These are phyloP conservation scores for Agaricus subrufescens DNA, from an alignment of 768 basidiomycete genomes.

Conservation along the genomic window DNA sequence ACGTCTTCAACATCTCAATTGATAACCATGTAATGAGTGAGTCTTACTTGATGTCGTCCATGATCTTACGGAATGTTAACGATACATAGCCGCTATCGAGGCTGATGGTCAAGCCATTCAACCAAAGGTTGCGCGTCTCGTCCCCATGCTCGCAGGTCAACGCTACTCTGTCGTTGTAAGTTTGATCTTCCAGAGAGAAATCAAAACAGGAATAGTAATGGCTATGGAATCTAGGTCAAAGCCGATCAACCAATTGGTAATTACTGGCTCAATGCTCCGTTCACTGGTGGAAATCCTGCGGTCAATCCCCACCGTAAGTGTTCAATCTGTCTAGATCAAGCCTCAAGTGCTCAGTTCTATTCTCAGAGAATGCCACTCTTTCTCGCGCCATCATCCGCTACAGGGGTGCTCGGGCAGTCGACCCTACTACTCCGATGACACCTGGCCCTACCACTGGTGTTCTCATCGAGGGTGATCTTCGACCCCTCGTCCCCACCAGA, in stretches of 20 bases:
- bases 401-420: conserved; percentile 28
- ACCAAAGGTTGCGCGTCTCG: conserved; percentile 24
- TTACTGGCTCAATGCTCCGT: conserved; percentile 34
- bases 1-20: conserved; percentile 30
- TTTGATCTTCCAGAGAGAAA: too few species aligned
- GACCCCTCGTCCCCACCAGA: too few species aligned
- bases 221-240: conserved; percentile 15
- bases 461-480: conserved; percentile 11
- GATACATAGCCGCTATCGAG: conserved; percentile 9
- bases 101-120: conserved; percentile 25
- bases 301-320: conserved; percentile 7
- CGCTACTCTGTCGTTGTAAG: conserved; percentile 21
- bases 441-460: conserved; percentile 17
- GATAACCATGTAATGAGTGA: conserved; percentile 33
- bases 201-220: too few species aligned
- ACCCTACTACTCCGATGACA: conserved; percentile 25
- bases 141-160: conserved; percentile 32
- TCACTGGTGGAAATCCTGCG: conserved; percentile 18
- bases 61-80: not conserved
- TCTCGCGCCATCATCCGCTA: conserved; percentile 35
- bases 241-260: conserved; percentile 17
- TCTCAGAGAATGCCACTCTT: conserved; percentile 24
- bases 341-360: too few species aligned
- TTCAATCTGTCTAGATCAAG: conserved; percentile 12
- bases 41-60: not conserved